Percentiles rank a stretch among this genome's conserved stretches.
These are phyloP conservation scores for Exophiala sp. DNA, from an alignment of 2,329 filamentous ascomycete species.

Conservation along the genomic window DNA sequence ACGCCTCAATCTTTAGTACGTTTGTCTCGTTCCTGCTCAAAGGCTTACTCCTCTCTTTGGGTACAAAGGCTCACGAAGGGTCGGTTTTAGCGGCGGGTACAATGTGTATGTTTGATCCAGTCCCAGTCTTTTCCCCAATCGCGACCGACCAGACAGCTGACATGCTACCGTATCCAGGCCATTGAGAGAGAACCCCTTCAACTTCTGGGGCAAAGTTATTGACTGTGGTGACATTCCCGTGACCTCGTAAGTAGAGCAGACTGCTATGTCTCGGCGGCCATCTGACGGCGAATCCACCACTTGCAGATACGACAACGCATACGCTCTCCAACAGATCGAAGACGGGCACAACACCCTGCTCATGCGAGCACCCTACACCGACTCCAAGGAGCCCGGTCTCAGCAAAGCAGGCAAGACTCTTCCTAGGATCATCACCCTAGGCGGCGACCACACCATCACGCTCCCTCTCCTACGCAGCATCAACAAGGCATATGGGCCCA, in stretches of 20 bases:
- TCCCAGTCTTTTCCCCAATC: neutral
- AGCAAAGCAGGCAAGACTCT: slow-evolving; percentile 69
- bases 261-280: too few relatives aligned
- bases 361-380: slow-evolving; percentile 62
- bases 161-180: slow-evolving; percentile 38
- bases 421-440: slow-evolving; percentile 71
- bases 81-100: slow-evolving; percentile 67
- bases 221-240: slow-evolving; percentile 83
- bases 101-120: slow-evolving; percentile 51
- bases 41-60: slow-evolving; percentile 23
- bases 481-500: slow-evolving; percentile 61
- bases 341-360: slow-evolving; percentile 73
- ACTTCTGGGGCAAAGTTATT: slow-evolving; percentile 70
- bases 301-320: slow-evolving; percentile 70
- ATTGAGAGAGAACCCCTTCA: slow-evolving; percentile 71
- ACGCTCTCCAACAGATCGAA: slow-evolving; percentile 77
- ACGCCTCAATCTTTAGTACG: slow-evolving; percentile 79
- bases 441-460: slow-evolving; percentile 43
- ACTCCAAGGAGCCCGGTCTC: slow-evolving; percentile 60
- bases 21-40: slow-evolving; percentile 29
- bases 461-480: slow-evolving; percentile 51
- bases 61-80: slow-evolving; percentile 41
- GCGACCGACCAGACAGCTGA: neutral
- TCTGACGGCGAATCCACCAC: too few relatives aligned
- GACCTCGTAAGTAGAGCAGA: slow-evolving; percentile 57